Evolutionary conservation across 2,329 filamentous ascomycete species (phyloP).

Genomic region (Colletotrichum paranaense): DNA sequence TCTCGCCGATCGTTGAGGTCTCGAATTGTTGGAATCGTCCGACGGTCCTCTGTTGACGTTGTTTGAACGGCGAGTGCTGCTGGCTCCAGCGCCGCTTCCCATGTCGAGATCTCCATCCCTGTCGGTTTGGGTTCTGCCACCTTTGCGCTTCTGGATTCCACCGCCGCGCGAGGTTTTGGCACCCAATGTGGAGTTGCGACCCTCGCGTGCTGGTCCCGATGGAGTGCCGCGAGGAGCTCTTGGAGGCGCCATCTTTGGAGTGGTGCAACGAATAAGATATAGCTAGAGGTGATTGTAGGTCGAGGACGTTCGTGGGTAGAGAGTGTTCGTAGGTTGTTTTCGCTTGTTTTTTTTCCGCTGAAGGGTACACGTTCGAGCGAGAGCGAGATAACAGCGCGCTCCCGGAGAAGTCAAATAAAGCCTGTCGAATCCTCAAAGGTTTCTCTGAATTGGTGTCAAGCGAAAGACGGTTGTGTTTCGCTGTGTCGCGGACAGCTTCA

Average conservation of each 20-base stretch:
- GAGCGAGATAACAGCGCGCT: neutral
- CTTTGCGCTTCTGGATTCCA: conserved; percentile 64
- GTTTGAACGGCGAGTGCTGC: conserved; percentile 44
- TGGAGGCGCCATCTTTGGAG: conserved; percentile 36
- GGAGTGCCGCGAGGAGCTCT: conserved; percentile 34
- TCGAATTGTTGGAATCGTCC: conserved; percentile 42
- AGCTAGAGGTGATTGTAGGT: neutral
- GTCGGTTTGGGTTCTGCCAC: conserved; percentile 54
- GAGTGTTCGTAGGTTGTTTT: neutral
- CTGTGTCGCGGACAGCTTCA: conserved; percentile 6
- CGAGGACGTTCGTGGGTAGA: neutral
- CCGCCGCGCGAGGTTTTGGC: conserved; percentile 50
- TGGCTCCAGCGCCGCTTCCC: conserved; percentile 48
- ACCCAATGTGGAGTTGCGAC: conserved; percentile 43
- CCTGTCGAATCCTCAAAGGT: neutral
- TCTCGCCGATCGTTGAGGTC: conserved; percentile 45
- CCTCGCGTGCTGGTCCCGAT: conserved; percentile 44
- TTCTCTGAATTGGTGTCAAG: neutral
- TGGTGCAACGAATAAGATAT: neutral
- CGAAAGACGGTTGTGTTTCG: conserved; percentile 4
- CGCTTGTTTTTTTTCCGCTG: neutral
- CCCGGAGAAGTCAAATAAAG: neutral
- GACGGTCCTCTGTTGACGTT: conserved; percentile 42
- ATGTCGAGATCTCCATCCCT: conserved; percentile 71
- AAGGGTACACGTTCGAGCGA: neutral